A percentile compares a stretch with the other conserved stretches of the same genome.
These are phyloP conservation scores for Apiotrichum gracile DNA, from an alignment of 1,284 basidiomycete species.

Conservation along the genomic window DNA sequence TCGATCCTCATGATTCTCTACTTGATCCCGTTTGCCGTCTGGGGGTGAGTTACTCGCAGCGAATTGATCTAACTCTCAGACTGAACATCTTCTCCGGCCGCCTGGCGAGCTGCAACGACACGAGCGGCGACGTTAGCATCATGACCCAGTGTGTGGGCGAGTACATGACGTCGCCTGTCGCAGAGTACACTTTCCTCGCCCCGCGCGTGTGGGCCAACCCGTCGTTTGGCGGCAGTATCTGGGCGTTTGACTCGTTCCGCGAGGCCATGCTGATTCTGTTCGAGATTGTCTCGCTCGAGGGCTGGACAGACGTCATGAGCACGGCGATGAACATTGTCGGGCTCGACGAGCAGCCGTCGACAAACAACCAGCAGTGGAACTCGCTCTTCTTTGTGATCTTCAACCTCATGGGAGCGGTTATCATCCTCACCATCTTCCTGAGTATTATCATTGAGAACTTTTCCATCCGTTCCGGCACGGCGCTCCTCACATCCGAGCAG, in stretches of 20 bases:
- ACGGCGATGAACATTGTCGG: slow-evolving; percentile 76
- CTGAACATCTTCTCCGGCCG: slow-evolving; percentile 86
- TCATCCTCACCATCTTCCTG: slow-evolving; percentile 82
- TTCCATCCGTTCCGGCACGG: slow-evolving; percentile 73
- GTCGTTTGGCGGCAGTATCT: slow-evolving; percentile 62
- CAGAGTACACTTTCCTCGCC: slow-evolving; percentile 60
- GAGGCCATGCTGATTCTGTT: slow-evolving; percentile 85
- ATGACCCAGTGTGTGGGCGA: slow-evolving; percentile 69
- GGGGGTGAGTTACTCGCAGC: slow-evolving; percentile 57
- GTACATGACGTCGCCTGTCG: slow-evolving; percentile 52
- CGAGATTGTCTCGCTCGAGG: slow-evolving; percentile 92
- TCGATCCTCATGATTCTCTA: slow-evolving; percentile 88
- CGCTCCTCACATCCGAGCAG: slow-evolving; percentile 79
- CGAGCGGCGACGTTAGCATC: slow-evolving; percentile 50
- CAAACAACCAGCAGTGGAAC: slow-evolving; percentile 69
- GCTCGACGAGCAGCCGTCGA: slow-evolving; percentile 60
- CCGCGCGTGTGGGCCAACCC: slow-evolving; percentile 90
- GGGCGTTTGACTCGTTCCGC: slow-evolving; percentile 87
- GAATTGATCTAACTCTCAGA: slow-evolving; percentile 6
- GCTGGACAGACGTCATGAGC: slow-evolving; percentile 90
- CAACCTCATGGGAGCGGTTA: slow-evolving; percentile 84
- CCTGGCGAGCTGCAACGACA: slow-evolving; percentile 82
- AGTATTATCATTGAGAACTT: slow-evolving; percentile 95
- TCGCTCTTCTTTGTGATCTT: slow-evolving; percentile 91
- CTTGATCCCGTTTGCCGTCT: slow-evolving; percentile 94